Percentiles rank a stretch among this genome's conserved stretches.
phyloP scores from a whole-genome alignment of 805 yeast species.

The Komagataella phaffii region DNA sequence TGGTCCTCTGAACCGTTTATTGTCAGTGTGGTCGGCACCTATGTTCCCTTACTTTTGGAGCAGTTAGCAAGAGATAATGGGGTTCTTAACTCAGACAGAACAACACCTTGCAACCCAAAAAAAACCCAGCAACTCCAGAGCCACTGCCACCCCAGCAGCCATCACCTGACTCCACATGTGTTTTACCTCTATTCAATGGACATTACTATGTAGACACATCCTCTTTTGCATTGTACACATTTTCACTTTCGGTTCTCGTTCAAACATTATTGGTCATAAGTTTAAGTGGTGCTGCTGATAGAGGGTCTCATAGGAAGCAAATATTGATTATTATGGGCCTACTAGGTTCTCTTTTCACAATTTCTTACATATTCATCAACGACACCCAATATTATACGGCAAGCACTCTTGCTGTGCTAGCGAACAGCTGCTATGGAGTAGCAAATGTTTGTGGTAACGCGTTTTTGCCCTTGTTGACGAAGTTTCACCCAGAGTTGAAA shows the following conservation, averaged over 20 bases:
- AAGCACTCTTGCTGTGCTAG: constrained; percentile 37
- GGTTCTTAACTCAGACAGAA: constrained; percentile 44
- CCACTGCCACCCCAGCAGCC: constrained; percentile 14
- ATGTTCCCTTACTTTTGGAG: constrained; percentile 59
- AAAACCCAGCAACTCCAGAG: constrained; percentile 17
- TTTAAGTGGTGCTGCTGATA: constrained; percentile 59
- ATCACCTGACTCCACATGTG: constrained; percentile 12
- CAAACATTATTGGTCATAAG: constrained; percentile 62
- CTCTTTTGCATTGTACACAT: constrained; percentile 61
- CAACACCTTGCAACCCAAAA: constrained; percentile 33
- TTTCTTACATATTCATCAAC: constrained; percentile 24
- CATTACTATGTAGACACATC: constrained; percentile 49
- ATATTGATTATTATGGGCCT: constrained; percentile 43
- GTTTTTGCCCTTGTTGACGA: constrained; percentile 47
- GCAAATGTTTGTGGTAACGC: constrained; percentile 75
- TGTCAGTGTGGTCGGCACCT: constrained; percentile 69
- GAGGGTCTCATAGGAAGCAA: constrained; percentile 46
- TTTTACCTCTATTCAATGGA: constrained; percentile 17
- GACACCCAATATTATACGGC: constrained; percentile 35
- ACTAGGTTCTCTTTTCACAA: constrained; percentile 43
- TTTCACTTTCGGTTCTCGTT: constrained; percentile 56
- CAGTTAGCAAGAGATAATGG: constrained; percentile 65
- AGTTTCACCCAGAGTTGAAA: constrained; percentile 18
- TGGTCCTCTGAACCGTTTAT: constrained; percentile 76
- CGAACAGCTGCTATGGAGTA: constrained; percentile 64